These are phyloP conservation scores for Aspergillus bridgeri DNA, from an alignment of 495 filamentous ascomycete genomes.

Conservation along the genomic window DNA sequence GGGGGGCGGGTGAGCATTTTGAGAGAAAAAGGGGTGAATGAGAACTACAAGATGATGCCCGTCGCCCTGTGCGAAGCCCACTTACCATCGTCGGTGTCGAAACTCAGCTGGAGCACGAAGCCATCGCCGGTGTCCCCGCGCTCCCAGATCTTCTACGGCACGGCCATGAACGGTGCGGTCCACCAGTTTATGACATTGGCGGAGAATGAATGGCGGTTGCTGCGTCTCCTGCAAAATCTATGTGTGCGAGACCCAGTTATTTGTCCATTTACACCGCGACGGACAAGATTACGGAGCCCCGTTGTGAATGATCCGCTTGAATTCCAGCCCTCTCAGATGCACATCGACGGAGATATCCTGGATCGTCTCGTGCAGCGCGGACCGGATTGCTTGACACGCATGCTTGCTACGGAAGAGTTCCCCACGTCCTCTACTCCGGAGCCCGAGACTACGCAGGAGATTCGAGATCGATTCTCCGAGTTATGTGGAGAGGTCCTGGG, in stretches of 20 bases:
- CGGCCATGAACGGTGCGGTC: slow-evolving; percentile 63
- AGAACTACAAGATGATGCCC: slow-evolving; percentile 25
- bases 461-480: slow-evolving; percentile 26
- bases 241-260: slow-evolving; percentile 38
- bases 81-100: slow-evolving; percentile 33
- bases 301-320: slow-evolving; percentile 30
- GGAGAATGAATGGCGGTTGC: slow-evolving; percentile 54
- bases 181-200: slow-evolving; percentile 57
- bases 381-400: slow-evolving; percentile 39
- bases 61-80: slow-evolving; percentile 27
- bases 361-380: slow-evolving; percentile 46
- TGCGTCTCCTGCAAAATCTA: slow-evolving; percentile 61
- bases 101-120: slow-evolving; percentile 21
- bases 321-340: slow-evolving; percentile 45
- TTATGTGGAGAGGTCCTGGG: slow-evolving; percentile 26
- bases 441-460: slow-evolving; percentile 15
- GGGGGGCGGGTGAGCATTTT: slow-evolving; percentile 36
- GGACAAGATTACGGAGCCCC: slow-evolving; percentile 25
- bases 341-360: slow-evolving; percentile 68
- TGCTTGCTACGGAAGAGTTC: slow-evolving; percentile 29
- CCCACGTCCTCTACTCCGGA: slow-evolving; percentile 11
- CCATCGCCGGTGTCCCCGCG: slow-evolving; percentile 11
- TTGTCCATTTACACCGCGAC: slow-evolving; percentile 33
- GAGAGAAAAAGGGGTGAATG: slow-evolving; percentile 19
- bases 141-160: slow-evolving; percentile 45